Conservation (phyloP, 1,139 yeast species). For the Candida mesenterica region DNA sequence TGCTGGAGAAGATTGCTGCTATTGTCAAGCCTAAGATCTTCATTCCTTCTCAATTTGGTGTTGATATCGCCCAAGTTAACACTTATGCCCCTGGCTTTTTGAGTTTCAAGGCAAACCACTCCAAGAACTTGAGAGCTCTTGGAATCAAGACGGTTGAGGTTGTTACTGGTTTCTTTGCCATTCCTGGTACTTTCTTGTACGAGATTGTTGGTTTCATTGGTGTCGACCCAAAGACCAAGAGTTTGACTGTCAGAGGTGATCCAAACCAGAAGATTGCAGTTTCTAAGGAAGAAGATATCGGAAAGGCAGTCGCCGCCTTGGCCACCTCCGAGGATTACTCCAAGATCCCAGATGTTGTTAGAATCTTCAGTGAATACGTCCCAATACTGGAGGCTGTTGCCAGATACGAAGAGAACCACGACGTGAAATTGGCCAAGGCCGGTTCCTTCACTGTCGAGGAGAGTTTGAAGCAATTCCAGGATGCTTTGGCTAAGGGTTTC, state of each 20-base stretch:
- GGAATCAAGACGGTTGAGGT: constrained; percentile 57
- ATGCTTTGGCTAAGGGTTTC: constrained; percentile 30
- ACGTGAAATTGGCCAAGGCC: constrained; percentile 32
- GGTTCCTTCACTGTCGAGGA: constrained; percentile 28
- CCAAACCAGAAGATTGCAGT: constrained; percentile 32
- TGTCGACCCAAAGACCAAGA: constrained; percentile 30
- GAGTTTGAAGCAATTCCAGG: constrained; percentile 29
- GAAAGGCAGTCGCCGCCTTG: constrained; percentile 37
- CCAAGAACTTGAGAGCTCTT: constrained; percentile 35
- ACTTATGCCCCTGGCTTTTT: constrained; percentile 35
- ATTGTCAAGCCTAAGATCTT: constrained; percentile 50
- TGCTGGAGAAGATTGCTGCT: constrained; percentile 33
- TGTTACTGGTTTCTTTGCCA: constrained; percentile 43
- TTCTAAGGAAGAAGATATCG: constrained; percentile 46
- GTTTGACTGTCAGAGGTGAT: constrained; percentile 43
- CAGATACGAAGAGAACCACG: constrained; percentile 40
- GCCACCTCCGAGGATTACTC: constrained; percentile 38
- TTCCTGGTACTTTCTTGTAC: constrained; percentile 36
- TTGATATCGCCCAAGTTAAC: constrained; percentile 30
- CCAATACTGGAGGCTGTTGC: constrained; percentile 39
- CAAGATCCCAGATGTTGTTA: constrained; percentile 46
- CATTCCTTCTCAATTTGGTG: constrained; percentile 65
- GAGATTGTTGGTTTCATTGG: constrained; percentile 40
- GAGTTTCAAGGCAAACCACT: constrained; percentile 36
- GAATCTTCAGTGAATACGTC: constrained; percentile 41